These are phyloP conservation scores for Geotrichum ghanense DNA, from an alignment of 805 yeast genomes.

Conservation along the genomic window DNA sequence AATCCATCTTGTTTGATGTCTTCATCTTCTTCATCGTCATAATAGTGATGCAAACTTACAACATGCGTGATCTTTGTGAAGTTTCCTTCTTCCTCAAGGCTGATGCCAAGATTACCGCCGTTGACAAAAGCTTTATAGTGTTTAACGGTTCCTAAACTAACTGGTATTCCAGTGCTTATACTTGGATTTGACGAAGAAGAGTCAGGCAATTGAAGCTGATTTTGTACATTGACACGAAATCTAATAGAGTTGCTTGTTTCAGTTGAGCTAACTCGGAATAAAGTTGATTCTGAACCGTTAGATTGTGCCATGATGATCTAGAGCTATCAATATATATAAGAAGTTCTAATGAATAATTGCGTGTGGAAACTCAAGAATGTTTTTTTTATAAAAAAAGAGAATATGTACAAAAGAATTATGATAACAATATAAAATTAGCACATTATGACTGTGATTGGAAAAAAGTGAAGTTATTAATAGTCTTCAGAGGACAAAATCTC, in stretches of 20 bases:
- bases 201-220: conserved; percentile 40
- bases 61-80: not conserved
- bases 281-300: too few relatives aligned
- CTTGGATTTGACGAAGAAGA: not conserved
- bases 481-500: conserved; percentile 12
- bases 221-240: conserved; percentile 37
- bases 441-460: not conserved
- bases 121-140: too few relatives aligned
- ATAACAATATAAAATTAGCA: not conserved
- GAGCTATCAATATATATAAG: not conserved
- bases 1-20: not conserved
- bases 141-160: too few relatives aligned
- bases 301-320: not conserved
- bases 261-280: too few relatives aligned
- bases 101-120: not conserved
- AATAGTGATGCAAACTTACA: too few relatives aligned
- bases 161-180: too few relatives aligned
- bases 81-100: not conserved
- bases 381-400: not conserved
- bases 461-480: not conserved
- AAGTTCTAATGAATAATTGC: too few relatives aligned
- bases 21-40: too few relatives aligned
- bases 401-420: not conserved
- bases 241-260: too few relatives aligned
- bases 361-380: not conserved